Percentiles rank a stretch among this genome's conserved stretches.
phyloP scores from a whole-genome alignment of 2,329 filamentous ascomycete species.

The Fusarium tupiense region DNA sequence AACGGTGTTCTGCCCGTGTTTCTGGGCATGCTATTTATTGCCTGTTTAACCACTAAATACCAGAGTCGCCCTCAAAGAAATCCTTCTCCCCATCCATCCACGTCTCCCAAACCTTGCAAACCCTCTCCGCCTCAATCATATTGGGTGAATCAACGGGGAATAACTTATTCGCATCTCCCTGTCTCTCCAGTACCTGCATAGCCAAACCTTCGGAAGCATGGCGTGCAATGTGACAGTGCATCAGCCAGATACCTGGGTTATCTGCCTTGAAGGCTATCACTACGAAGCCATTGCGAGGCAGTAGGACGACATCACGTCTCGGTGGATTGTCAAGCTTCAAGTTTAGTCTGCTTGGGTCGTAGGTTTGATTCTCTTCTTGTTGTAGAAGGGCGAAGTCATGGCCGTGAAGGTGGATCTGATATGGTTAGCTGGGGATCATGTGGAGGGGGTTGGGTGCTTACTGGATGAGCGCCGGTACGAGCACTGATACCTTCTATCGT shows the following conservation, averaged over 20 bases:
- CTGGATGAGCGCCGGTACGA: constrained; percentile 23
- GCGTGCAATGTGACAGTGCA: constrained; percentile 61
- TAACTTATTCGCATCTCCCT: constrained; percentile 12
- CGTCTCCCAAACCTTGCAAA: constrained; percentile 15
- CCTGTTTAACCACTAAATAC: neutral
- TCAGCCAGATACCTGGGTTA: constrained; percentile 60
- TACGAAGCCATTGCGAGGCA: constrained; percentile 54
- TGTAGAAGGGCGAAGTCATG: constrained; percentile 38
- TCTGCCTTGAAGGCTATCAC: constrained; percentile 58
- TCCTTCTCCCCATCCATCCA: constrained; percentile 12
- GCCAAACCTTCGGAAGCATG: constrained; percentile 51
- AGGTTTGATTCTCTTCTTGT: constrained; percentile 14
- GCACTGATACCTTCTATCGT: constrained; percentile 18
- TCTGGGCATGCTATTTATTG: neutral
- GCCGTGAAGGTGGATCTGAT: constrained; percentile 37
- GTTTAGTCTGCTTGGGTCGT: constrained; percentile 19
- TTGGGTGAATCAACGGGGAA: neutral
- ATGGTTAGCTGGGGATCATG: fast-evolving
- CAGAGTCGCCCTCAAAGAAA: constrained; percentile 25
- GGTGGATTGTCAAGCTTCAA: constrained; percentile 54
- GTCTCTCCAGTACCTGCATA: constrained; percentile 36
- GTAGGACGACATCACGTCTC: constrained; percentile 60
- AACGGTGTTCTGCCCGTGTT: neutral
- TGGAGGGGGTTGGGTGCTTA: neutral
- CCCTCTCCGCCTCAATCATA: constrained; percentile 18